Conservation (phyloP, 306 rosid species). For the Urtica urens region DNA sequence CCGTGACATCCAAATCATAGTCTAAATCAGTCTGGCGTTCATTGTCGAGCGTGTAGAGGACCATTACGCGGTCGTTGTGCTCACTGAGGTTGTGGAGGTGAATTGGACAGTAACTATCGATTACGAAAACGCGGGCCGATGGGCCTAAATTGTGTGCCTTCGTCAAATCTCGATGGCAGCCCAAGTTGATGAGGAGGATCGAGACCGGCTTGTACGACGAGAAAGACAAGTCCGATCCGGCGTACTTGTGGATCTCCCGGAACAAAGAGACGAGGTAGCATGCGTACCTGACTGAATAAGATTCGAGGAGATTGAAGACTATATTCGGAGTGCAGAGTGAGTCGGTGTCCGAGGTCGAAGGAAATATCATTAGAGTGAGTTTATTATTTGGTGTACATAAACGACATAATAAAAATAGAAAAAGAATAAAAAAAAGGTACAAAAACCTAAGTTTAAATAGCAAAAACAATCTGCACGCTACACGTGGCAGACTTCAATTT, state of each 20-base stretch:
- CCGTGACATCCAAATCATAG: constrained; percentile 57
- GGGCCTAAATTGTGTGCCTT: constrained; percentile 33
- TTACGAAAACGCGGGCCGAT: constrained; percentile 44
- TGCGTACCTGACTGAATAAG: constrained; percentile 62
- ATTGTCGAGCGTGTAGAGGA: constrained; percentile 61
- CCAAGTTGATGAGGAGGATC: constrained; percentile 75
- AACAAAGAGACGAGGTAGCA: constrained; percentile 83
- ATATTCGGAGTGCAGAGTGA: constrained; percentile 71
- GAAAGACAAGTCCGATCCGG: constrained; percentile 22
- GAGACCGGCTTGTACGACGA: constrained; percentile 31
- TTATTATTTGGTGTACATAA: too few relatives aligned
- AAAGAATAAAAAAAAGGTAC: too few relatives aligned
- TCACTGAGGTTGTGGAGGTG: constrained; percentile 72
- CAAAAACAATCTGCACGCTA: too few relatives aligned
- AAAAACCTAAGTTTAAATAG: too few relatives aligned
- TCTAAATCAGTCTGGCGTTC: constrained; percentile 72
- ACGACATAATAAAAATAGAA: too few relatives aligned
- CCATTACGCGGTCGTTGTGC: constrained; percentile 54
- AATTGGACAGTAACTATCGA: constrained; percentile 81
- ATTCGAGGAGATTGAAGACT: constrained; percentile 61
- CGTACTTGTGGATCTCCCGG: constrained; percentile 58
- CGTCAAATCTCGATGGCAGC: constrained; percentile 56
- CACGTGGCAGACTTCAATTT: too few relatives aligned
- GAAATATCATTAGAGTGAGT: constrained; percentile 68
- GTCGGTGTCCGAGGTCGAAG: constrained; percentile 84